Evolutionary conservation across 2,329 filamentous ascomycete species (phyloP), one percentile per base, ranked within the genome.

Genomic region (Pestalotiopsis sp.): DNA sequence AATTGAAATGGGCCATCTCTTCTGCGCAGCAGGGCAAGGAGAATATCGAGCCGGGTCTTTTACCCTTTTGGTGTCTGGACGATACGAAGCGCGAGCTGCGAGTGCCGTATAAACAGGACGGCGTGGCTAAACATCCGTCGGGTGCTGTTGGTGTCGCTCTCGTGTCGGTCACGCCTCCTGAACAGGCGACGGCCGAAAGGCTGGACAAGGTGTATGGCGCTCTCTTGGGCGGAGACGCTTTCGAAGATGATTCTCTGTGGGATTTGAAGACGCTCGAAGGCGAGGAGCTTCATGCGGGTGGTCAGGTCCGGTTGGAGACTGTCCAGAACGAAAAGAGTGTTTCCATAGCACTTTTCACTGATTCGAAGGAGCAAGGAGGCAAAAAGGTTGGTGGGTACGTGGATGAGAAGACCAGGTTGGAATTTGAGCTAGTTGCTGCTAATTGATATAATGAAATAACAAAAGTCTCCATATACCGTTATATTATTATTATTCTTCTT

Each of bases 51-150:
- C 78, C 85, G 0, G 88, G 89, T 0, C 78, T 79, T 14, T 73
- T 89, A 11, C 90, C 90, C 0, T 92, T 92, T 71, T 92, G 86
- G 82, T 90, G 88, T 72, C 82, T 91, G 60, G 90, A 92, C 74
- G 78, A 86, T 13, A 91, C 89, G 1, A 78, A 83, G 2, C 77
- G 90, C 6, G 71, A 78, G n/a, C 74, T 87, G 2, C 78, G 90
- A 0, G 89, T 91, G 2, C 88, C 89, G 6, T 72, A 81, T 3
- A 70, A 74, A 1, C 72, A 77, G 0, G 71, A 68, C 3, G 78
- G 76, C 14, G 79, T 76, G 52, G 80, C 80, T 3, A 77, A 73
- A 13, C 89, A 91, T 77, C 79, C 85, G 0, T 86, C 80, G 6
- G 83, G 83, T 0, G 86, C 82, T 0, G 71, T 82, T 14, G 89